These are phyloP conservation scores for Cornus kousa DNA, from an alignment of 148 eudicot genomes.

Conservation along the genomic window DNA sequence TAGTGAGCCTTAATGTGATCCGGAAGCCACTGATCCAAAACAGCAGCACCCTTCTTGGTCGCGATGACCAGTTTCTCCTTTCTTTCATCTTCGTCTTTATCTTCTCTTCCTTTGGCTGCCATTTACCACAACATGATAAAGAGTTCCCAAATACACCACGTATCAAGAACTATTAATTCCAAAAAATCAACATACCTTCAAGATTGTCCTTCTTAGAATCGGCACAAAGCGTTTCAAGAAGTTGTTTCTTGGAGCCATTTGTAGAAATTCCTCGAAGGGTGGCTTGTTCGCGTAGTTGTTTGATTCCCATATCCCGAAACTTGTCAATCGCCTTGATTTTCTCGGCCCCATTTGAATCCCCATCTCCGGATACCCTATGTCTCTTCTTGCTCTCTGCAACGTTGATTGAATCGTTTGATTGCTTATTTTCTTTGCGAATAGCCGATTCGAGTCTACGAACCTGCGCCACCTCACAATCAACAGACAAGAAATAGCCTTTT, in stretches of 20 bases:
- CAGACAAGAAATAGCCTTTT: not conserved
- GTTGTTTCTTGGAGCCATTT: constrained; percentile 68
- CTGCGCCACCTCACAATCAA: constrained; percentile 28
- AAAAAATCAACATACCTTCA: constrained; percentile 30
- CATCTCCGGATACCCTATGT: constrained; percentile 36
- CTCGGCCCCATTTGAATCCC: constrained; percentile 24
- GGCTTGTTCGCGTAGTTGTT: constrained; percentile 66
- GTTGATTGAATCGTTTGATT: constrained; percentile 14
- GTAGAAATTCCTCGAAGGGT: constrained; percentile 47
- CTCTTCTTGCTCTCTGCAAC: constrained; percentile 41
- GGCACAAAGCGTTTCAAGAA: constrained; percentile 59
- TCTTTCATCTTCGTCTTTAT: constrained; percentile 31
- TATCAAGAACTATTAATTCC: not conserved
- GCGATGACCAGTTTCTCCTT: constrained; percentile 80
- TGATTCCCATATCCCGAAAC: constrained; percentile 50
- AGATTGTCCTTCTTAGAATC: constrained; percentile 20
- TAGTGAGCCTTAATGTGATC: constrained; percentile 65
- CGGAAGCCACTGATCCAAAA: constrained; percentile 81
- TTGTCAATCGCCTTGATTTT: constrained; percentile 47
- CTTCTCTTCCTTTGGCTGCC: constrained; percentile 37
- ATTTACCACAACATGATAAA: not conserved
- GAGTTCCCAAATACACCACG: not conserved
- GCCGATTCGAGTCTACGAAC: constrained; percentile 63
- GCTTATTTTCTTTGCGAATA: constrained; percentile 32
- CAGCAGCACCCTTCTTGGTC: constrained; percentile 91